A percentile compares a stretch with the other conserved stretches of the same genome.
Conservation (phyloP, 2,329 filamentous ascomycete genomes). For the Polytolypa hystricis region DNA sequence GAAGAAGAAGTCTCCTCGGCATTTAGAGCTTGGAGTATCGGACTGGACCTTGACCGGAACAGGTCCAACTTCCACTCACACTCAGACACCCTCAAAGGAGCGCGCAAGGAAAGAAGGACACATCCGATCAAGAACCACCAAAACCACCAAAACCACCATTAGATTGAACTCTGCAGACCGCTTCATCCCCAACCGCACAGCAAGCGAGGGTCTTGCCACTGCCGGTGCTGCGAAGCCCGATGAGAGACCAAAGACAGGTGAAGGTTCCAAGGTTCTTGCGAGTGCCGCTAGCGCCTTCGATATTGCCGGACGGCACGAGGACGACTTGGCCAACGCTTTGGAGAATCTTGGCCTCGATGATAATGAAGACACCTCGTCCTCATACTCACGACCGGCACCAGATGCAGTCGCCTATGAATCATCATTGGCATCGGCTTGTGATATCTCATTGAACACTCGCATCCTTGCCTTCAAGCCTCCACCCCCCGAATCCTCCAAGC, state of each 20-base stretch:
- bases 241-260: constrained; percentile 65
- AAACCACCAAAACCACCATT: constrained; percentile 51
- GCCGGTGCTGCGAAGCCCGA: constrained; percentile 76
- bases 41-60: constrained; percentile 87
- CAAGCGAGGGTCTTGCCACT: constrained; percentile 79
- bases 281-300: constrained; percentile 59
- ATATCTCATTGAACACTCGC: constrained; percentile 83
- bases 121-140: constrained; percentile 34
- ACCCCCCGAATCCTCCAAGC: constrained; percentile 94
- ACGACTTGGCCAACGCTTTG: constrained; percentile 65
- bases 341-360: constrained; percentile 70
- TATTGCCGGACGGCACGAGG: constrained; percentile 48
- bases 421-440: constrained; percentile 79
- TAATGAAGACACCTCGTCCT: constrained; percentile 53
- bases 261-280: constrained; percentile 66
- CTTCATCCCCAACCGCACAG: constrained; percentile 88
- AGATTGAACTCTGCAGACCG: constrained; percentile 71
- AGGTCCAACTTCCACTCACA: constrained; percentile 46
- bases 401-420: constrained; percentile 87
- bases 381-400: constrained; percentile 72
- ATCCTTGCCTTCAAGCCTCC: constrained; percentile 98
- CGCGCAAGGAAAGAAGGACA: constrained; percentile 33
- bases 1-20: constrained; percentile 67
- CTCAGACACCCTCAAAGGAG: constrained; percentile 32
- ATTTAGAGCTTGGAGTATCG: constrained; percentile 81